Evolutionary conservation across 345 rosid species (phyloP).

Genomic region (Rubroshorea leprosula): DNA sequence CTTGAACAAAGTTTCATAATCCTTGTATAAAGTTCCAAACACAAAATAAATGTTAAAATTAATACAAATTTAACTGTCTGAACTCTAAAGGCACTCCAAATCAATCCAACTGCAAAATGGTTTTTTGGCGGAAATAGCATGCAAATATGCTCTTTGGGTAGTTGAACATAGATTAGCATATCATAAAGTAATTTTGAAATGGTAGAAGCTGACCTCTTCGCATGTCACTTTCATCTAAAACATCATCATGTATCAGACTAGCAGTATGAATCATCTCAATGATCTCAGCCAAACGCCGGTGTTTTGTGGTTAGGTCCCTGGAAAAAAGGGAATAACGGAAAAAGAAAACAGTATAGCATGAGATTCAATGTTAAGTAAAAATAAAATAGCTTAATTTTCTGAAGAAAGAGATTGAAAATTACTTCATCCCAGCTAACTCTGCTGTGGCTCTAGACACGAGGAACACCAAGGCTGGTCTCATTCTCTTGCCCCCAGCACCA

Average conservation of each 20-base stretch:
- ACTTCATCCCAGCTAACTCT: constrained; percentile 69
- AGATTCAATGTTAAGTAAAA: constrained; percentile 6
- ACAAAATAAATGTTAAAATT: too few species aligned
- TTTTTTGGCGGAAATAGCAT: too few species aligned
- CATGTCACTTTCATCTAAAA: constrained; percentile 84
- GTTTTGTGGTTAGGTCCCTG: constrained; percentile 80
- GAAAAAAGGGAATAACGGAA: neutral
- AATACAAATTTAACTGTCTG: too few species aligned
- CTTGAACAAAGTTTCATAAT: too few species aligned
- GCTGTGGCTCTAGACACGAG: constrained; percentile 93
- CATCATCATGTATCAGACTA: constrained; percentile 95
- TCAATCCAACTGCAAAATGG: too few species aligned
- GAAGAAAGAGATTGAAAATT: constrained; percentile 11
- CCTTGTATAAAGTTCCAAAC: too few species aligned
- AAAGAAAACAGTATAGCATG: constrained; percentile 10
- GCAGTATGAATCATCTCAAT: constrained; percentile 99
- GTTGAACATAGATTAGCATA: too few species aligned
- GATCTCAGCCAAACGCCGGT: constrained; percentile 89
- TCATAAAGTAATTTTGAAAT: too few species aligned
- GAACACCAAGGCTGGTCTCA: constrained; percentile 94
- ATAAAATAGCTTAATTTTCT: neutral
- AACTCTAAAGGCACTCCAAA: too few species aligned
- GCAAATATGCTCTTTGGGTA: too few species aligned
- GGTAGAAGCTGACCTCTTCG: constrained; percentile 89
- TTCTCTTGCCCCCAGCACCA: constrained; percentile 97